Evolutionary conservation across 2,329 filamentous ascomycete genomes (phyloP), one percentile per base, ranked within the genome.

Genomic region (Lecanicillium sp.): DNA sequence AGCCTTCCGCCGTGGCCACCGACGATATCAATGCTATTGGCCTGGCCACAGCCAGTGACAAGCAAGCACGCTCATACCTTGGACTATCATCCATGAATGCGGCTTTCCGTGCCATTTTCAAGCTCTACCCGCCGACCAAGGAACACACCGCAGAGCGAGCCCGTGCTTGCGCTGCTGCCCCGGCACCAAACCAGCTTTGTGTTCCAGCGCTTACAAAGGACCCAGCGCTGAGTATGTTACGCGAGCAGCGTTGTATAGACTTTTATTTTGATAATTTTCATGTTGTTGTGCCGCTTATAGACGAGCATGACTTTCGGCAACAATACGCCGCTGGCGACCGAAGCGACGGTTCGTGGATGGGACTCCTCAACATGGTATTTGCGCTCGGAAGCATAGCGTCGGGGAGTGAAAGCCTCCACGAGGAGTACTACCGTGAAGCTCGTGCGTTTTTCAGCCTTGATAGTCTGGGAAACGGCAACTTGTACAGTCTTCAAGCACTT

Each of bases 401-500:
- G 3, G 69, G 65, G 1, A 73, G 70, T 16, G 73, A 78, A 45
- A 63, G 67, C 29, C 64, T 63, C 5, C 76, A 80, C 47, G 65
- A 74, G 33, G 62, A 66, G 22, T 80, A 75, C 51, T 80, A 76
- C 49, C 61, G 62, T 19, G 65, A 70, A 19, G 71, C 74, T 11
- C 70, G 70, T 43, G 63, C 65, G 6, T 67, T 75, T 43, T 50
- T 80, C 14, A 65, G 60, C 13, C 54, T 81, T 5, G 75, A 77
- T 40, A 71, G 66, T 2, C 66, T 80, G 37, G 75, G 75, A 2
- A 52, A 53, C 0, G 74, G 78, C 48, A 79, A 80, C 32, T 78
- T 87, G n/a, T 82, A 87, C 55, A 82, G 76, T 0, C 69, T 87
- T 3, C 83, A 88, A 53, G 78, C 83, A 2, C 59, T 87, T 13